A percentile compares a stretch with the other conserved stretches of the same genome.
Evolutionary conservation across 768 basidiomycete species (phyloP).

Genomic region (Steccherinum ochraceum): DNA sequence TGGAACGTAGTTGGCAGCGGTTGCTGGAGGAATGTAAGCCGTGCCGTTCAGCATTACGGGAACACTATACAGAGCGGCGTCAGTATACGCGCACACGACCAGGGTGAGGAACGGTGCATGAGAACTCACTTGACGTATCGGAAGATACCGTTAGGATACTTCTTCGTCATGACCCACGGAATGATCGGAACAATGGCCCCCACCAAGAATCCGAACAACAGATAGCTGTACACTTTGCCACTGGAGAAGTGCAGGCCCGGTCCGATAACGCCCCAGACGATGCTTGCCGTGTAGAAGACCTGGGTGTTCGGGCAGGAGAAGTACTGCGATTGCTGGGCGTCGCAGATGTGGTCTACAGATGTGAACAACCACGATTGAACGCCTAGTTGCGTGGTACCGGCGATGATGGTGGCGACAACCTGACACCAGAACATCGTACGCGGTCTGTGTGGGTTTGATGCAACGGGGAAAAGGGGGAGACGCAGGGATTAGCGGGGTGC

Average conservation of each 20-base stretch:
- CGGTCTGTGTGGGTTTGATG: constrained; percentile 38
- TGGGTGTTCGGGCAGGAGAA: constrained; percentile 50
- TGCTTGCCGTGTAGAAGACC: constrained; percentile 47
- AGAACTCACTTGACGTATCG: constrained; percentile 25
- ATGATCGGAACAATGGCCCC: constrained; percentile 33
- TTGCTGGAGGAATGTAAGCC: constrained; percentile 35
- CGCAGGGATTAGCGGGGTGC: background rate
- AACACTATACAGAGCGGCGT: constrained; percentile 7
- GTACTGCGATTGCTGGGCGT: constrained; percentile 32
- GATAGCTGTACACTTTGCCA: constrained; percentile 29
- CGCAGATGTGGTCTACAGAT: constrained; percentile 59
- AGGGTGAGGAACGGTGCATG: background rate
- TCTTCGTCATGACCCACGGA: constrained; percentile 40
- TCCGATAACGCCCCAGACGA: constrained; percentile 43
- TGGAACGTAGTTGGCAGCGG: constrained; percentile 33
- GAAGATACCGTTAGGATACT: constrained; percentile 55
- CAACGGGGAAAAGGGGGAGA: constrained; percentile 29
- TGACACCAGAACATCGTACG: constrained; percentile 37
- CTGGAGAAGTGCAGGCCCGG: constrained; percentile 29
- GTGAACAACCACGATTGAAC: constrained; percentile 63
- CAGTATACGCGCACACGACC: background rate
- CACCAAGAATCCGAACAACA: constrained; percentile 38
- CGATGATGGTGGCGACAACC: constrained; percentile 49
- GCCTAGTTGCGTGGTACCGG: constrained; percentile 61
- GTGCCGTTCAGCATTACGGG: constrained; percentile 37